These are phyloP conservation scores for Cardamine resedifolia DNA, from an alignment of 345 rosid genomes.

Conservation along the genomic window DNA sequence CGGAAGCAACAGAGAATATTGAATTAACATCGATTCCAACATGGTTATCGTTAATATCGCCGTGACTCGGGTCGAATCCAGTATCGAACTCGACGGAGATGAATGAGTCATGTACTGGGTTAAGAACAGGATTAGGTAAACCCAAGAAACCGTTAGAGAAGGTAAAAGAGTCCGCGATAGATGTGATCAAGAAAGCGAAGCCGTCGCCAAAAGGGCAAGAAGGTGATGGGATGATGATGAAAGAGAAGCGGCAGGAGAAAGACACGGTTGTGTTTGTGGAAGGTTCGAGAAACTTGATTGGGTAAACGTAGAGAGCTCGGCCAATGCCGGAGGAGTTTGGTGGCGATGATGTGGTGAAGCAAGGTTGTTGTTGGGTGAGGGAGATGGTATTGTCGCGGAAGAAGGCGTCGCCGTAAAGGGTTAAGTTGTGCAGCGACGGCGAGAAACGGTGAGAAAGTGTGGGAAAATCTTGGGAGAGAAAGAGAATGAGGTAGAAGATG, in stretches of 20 bases:
- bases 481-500: conserved; percentile 43
- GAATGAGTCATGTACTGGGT: conserved; percentile 49
- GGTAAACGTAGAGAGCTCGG: conserved; percentile 58
- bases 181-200: conserved; percentile 74
- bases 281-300: conserved; percentile 60
- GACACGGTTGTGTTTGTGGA: conserved; percentile 52
- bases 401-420: conserved; percentile 72
- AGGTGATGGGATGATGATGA: conserved; percentile 56
- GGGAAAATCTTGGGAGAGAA: conserved; percentile 32
- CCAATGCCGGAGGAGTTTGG: conserved; percentile 44
- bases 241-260: conserved; percentile 68
- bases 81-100: conserved; percentile 85
- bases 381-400: conserved; percentile 49
- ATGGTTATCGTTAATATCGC: conserved; percentile 64
- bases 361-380: conserved; percentile 60
- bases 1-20: conserved; percentile 52
- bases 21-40: conserved; percentile 63
- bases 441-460: conserved; percentile 40
- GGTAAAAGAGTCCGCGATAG: conserved; percentile 63
- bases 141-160: conserved; percentile 66
- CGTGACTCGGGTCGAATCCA: conserved; percentile 48
- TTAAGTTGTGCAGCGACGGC: conserved; percentile 47
- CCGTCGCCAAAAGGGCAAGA: conserved; percentile 75
- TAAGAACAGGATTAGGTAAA: conserved; percentile 48
- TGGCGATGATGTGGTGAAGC: conserved; percentile 41